phyloP scores from a whole-genome alignment of 2,329 filamentous ascomycete genomes.

The Fusarium luffae region DNA sequence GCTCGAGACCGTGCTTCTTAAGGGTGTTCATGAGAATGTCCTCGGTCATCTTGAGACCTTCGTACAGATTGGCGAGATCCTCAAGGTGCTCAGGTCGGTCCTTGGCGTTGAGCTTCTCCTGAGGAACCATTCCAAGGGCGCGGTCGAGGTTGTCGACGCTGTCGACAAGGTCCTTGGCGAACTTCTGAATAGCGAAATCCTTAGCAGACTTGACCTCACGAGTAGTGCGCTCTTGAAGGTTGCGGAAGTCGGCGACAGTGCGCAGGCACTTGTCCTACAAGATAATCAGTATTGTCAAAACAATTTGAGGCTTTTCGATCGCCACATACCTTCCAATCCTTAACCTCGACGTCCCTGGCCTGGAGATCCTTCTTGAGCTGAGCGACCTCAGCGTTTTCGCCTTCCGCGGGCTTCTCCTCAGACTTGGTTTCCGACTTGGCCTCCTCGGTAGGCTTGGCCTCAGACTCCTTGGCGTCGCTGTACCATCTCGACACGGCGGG shows the following conservation, averaged over 20 bases:
- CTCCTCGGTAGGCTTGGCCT: conserved; percentile 47
- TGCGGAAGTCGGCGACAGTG: conserved; percentile 95
- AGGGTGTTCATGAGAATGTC: conserved; percentile 86
- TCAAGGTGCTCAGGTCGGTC: conserved; percentile 66
- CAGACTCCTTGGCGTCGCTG: conserved; percentile 57
- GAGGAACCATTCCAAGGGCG: conserved; percentile 81
- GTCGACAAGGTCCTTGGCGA: conserved; percentile 94
- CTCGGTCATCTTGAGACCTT: conserved; percentile 96
- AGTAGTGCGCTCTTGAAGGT: conserved; percentile 93
- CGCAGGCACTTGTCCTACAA: conserved; percentile 91
- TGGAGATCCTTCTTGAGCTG: conserved; percentile 64
- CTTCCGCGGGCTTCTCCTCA: conserved; percentile 44
- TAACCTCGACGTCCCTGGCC: conserved; percentile 62
- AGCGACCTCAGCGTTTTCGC: conserved; percentile 52
- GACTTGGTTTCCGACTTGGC: conserved; percentile 45
- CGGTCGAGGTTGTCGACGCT: conserved; percentile 97
- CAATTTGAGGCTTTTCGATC: background rate
- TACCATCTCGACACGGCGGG: conserved; percentile 58
- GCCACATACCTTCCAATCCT: conserved; percentile 83
- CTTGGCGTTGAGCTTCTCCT: conserved; percentile 72
- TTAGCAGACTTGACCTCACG: conserved; percentile 88
- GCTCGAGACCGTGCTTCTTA: conserved; percentile 92
- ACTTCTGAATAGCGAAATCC: conserved; percentile 95
- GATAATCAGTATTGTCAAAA: conserved; percentile 14
- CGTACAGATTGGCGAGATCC: conserved; percentile 83